Base-by-base conservation (phyloP, 2,329 filamentous ascomycete species). In the Apiospora saccharicola region DNA sequence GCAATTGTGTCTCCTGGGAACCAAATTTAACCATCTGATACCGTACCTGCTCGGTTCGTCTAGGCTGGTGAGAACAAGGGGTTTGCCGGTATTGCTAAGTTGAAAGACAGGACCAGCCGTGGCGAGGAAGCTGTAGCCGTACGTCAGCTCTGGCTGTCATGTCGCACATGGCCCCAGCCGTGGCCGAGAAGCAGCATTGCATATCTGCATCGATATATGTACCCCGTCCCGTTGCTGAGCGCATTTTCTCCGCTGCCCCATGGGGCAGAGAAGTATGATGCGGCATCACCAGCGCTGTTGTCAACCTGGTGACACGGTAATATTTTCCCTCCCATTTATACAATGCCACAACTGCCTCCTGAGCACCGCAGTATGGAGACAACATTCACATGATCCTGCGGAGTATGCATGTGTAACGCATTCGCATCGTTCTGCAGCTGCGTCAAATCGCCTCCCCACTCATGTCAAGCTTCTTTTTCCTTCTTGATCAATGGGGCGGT, bases 131-230 rank as follows among this genome's bases (percentile, higher is more conserved):
- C 57, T 64, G 14, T 64, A 64, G 57, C 57, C 57, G 57, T 34
- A 64, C 10, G 57, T 41, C 57, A 64, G 57, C 57, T 34, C 30
- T 64, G 19, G 57, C 49, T 26, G 49, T n/a, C n/a, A 22, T 64
- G 57, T 64, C 19, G 34, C 57, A 64, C 57, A 64, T 34, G 57
- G 30, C 12, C 57, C 53, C 53, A 41, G 16, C 34, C 19, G 30
- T 30, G 57, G 57, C 30, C 57, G 19, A 41, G 57, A 41, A 41
- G 57, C 57, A 64, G 57, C 57, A 41, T 64, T 41, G 57, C 57
- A 64, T 64, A 64, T 64, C 57, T 64, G 57, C 57, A 41, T n/a
- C 57, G 14, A 64, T 41, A 22, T 64, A 64, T 64, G 57, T 64
- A 64, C 57, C 57, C 57, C 57, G 34, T 64, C 7, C 30, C 16